Conservation (phyloP, 495 filamentous ascomycete species). For the Apiosordaria backusii region DNA sequence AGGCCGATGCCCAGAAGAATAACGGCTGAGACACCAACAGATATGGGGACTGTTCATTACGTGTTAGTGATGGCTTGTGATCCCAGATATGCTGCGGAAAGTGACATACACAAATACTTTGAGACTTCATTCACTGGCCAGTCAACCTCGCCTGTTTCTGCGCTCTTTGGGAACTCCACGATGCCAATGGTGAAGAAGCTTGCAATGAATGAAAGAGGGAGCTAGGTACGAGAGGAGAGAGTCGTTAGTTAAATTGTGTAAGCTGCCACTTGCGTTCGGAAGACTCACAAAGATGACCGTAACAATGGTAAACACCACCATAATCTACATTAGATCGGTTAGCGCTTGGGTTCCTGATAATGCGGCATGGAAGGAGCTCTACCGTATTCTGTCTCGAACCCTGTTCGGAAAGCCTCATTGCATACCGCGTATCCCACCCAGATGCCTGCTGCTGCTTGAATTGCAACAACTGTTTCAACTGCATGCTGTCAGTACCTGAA, state of each 20-base stretch:
- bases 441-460: constrained; percentile 32
- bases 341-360: background rate
- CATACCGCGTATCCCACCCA: constrained; percentile 26
- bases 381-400: constrained; percentile 20
- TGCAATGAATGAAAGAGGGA: constrained; percentile 22
- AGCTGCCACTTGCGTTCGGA: background rate
- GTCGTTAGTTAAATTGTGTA: background rate
- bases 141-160: constrained; percentile 5
- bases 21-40: constrained; percentile 18
- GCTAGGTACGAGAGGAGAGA: background rate
- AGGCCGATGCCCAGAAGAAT: constrained; percentile 15
- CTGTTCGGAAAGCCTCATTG: constrained; percentile 19
- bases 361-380: background rate
- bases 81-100: no score
- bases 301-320: constrained; percentile 23
- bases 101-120: constrained; percentile 14
- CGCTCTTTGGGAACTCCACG: constrained; percentile 15
- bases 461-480: constrained; percentile 24
- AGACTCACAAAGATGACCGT: constrained; percentile 21
- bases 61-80: background rate
- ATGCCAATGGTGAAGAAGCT: constrained; percentile 19
- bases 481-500: background rate
- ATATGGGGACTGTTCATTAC: background rate
- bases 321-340: constrained; percentile 12
- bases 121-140: constrained; percentile 12